Evolutionary conservation across 1,139 yeast genomes (phyloP).

Genomic region (Nakaseomyces glabratus): DNA sequence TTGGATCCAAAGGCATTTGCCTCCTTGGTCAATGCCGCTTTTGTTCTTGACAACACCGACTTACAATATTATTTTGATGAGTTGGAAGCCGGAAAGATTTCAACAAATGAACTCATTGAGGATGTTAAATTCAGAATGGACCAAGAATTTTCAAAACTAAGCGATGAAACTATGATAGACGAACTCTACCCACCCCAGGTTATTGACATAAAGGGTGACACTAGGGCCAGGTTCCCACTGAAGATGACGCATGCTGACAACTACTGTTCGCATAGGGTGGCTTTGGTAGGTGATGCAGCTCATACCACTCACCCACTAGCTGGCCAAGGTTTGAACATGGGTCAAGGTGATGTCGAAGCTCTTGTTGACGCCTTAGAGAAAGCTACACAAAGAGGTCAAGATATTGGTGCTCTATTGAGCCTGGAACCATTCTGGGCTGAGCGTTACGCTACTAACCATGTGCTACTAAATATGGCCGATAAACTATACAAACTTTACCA

Average conservation of each 20-base stretch:
- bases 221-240: conserved; percentile 85
- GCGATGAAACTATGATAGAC: conserved; percentile 38
- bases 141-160: conserved; percentile 35
- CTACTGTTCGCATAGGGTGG: conserved; percentile 74
- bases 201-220: conserved; percentile 45
- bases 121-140: conserved; percentile 70
- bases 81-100: conserved; percentile 35
- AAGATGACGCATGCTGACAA: conserved; percentile 85
- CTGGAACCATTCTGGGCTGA: conserved; percentile 80
- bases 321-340: conserved; percentile 97
- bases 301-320: conserved; percentile 97
- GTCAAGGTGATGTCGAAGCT: conserved; percentile 83
- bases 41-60: conserved; percentile 69
- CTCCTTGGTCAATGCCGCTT: conserved; percentile 74
- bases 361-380: conserved; percentile 59
- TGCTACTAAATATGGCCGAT: conserved; percentile 80
- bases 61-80: conserved; percentile 62
- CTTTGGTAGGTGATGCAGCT: conserved; percentile 95
- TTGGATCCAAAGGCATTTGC: conserved; percentile 57
- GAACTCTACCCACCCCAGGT: conserved; percentile 63
- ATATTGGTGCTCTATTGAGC: conserved; percentile 68
- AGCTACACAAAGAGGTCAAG: conserved; percentile 72
- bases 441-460: conserved; percentile 72
- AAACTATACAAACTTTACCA: conserved; percentile 83
- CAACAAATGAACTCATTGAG: conserved; percentile 44